phyloP scores from a whole-genome alignment of 2,329 filamentous ascomycete genomes.

The Sporothrix variecibatus region DNA sequence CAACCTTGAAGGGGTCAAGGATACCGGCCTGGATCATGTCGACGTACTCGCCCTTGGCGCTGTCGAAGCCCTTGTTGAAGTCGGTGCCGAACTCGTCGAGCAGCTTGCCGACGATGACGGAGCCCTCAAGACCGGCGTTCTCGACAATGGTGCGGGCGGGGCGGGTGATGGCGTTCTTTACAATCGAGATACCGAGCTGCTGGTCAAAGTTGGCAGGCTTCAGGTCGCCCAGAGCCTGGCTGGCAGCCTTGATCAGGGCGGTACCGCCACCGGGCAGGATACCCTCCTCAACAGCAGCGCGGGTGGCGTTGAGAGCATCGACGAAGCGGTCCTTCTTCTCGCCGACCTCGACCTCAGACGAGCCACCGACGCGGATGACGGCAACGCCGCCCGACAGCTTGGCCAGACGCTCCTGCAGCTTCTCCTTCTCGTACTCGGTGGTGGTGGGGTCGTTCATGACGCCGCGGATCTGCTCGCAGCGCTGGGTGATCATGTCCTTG shows the following conservation, averaged over 20 bases:
- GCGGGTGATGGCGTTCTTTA: constrained; percentile 97
- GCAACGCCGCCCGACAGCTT: constrained; percentile 99
- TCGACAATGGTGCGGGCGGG: constrained; percentile 95
- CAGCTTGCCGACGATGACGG: constrained; percentile 96
- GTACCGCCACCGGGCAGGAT: constrained; percentile 98
- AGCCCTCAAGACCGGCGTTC: constrained; percentile 95
- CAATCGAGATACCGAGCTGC: constrained; percentile 94
- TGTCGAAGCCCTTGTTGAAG: constrained; percentile 99
- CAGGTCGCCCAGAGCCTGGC: constrained; percentile 78
- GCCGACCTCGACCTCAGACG: constrained; percentile 96
- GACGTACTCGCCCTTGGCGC: constrained; percentile 94
- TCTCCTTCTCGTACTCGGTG: constrained; percentile 99
- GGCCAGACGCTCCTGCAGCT: constrained; percentile 98
- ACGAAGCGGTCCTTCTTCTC: constrained; percentile 99
- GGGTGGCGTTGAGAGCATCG: constrained; percentile 95
- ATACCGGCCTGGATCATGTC: constrained; percentile 98
- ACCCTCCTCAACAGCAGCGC: constrained; percentile 97
- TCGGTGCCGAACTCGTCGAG: constrained; percentile 87
- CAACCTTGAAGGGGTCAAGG: constrained; percentile 98
- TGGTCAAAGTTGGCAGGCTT: constrained; percentile 98
- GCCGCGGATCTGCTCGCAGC: constrained; percentile 98
- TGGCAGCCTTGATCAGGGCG: constrained; percentile 93
- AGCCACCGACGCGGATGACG: constrained; percentile 98
- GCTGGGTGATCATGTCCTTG: constrained; percentile 91
- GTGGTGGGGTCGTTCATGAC: constrained; percentile 93